These are phyloP conservation scores for Magnaporthiopsis incrustans DNA, from an alignment of 2,329 filamentous ascomycete species.

Conservation along the genomic window DNA sequence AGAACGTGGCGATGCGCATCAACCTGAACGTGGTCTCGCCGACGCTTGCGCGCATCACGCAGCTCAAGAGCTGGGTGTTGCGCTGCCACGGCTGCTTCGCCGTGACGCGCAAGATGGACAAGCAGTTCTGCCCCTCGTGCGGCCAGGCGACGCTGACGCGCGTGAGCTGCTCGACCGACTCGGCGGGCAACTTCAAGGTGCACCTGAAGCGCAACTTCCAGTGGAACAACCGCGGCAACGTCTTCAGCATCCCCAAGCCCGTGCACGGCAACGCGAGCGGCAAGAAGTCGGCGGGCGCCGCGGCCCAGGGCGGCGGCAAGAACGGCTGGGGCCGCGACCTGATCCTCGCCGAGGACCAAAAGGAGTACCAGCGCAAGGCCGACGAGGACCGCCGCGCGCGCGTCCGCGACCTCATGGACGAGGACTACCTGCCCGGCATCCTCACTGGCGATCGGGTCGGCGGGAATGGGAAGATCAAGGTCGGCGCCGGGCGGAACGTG, in stretches of 20 bases:
- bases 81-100: conserved; percentile 92
- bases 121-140: conserved; percentile 89
- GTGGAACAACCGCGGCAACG: conserved; percentile 88
- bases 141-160: conserved; percentile 81
- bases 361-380: conserved; percentile 67
- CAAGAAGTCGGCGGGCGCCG: conserved; percentile 44
- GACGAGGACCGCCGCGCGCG: conserved; percentile 57
- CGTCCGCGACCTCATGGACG: conserved; percentile 84
- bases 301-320: conserved; percentile 59
- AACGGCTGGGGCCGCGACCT: conserved; percentile 78
- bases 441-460: conserved; percentile 68
- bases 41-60: conserved; percentile 73
- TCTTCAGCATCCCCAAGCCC: conserved; percentile 89
- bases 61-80: conserved; percentile 81
- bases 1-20: conserved; percentile 91
- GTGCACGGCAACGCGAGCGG: conserved; percentile 73
- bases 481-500: conserved; percentile 79
- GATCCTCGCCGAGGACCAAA: conserved; percentile 90
- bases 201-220: conserved; percentile 94
- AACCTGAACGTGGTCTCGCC: conserved; percentile 64
- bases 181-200: conserved; percentile 71
- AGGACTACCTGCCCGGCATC: conserved; percentile 82
- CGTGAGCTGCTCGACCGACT: conserved; percentile 76
- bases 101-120: conserved; percentile 71
- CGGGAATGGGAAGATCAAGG: conserved; percentile 58